Conservation (phyloP, 1,284 basidiomycete genomes). For the Calocybe gambosa region DNA sequence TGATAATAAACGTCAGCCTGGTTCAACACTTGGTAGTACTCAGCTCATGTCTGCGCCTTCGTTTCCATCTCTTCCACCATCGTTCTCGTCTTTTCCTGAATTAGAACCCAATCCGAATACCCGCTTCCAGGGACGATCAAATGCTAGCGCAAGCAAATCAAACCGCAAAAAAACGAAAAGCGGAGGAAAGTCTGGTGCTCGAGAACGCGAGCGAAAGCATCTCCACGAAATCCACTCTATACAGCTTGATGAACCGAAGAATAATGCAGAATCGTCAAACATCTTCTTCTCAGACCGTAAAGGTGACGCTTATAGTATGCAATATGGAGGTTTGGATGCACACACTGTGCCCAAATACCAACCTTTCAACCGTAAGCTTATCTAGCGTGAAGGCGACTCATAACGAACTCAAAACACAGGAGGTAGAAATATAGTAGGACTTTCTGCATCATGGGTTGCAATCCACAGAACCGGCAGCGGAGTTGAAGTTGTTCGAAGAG, state of each 20-base stretch:
- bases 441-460: conserved; percentile 42
- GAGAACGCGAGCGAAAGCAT: conserved; percentile 13
- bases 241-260: neutral
- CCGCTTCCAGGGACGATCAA: conserved; percentile 3
- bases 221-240: conserved; percentile 4
- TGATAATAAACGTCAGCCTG: neutral
- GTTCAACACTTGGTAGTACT: neutral
- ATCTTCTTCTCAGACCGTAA: conserved; percentile 63
- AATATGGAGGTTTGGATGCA: conserved; percentile 61
- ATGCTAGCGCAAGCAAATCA: conserved; percentile 5
- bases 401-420: conserved; percentile 50
- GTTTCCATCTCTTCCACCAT: conserved; percentile 34
- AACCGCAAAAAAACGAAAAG: conserved; percentile 17
- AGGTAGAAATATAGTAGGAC: conserved; percentile 59
- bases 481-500: conserved; percentile 51
- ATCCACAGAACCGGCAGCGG: conserved; percentile 46
- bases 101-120: conserved; percentile 35
- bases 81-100: conserved; percentile 49
- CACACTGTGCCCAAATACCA: conserved; percentile 66
- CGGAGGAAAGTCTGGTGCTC: conserved; percentile 14
- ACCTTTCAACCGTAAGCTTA: conserved; percentile 46
- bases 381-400: conserved; percentile 5
- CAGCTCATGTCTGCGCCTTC: conserved; percentile 43
- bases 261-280: conserved; percentile 16
- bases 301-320: conserved; percentile 64